Conservation (phyloP, 805 yeast species). For the Lachancea dasiensis region DNA sequence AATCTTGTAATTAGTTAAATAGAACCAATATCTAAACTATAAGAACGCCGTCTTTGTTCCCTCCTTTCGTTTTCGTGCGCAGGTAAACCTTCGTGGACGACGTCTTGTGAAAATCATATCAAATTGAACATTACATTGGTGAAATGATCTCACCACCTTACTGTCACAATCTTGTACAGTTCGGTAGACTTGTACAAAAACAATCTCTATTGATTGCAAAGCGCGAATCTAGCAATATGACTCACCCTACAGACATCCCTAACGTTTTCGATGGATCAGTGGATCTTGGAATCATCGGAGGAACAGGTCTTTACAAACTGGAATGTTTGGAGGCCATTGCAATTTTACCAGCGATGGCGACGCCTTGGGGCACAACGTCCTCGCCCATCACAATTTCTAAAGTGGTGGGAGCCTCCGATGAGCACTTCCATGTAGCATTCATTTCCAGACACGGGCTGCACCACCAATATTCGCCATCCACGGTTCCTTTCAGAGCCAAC, state of each 20-base stretch:
- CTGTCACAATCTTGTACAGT: no score
- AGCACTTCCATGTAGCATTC: conserved; percentile 74
- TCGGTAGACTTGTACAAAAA: no score
- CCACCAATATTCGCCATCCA: conserved; percentile 85
- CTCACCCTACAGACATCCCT: conserved; percentile 20
- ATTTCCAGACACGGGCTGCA: conserved; percentile 90
- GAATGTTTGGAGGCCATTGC: conserved; percentile 83
- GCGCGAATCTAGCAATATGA: no score
- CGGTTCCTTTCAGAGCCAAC: conserved; percentile 90
- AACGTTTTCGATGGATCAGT: conserved; percentile 36
- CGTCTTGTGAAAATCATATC: background rate
- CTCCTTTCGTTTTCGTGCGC: background rate
- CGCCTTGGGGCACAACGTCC: conserved; percentile 98
- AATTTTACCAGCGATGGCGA: conserved; percentile 59
- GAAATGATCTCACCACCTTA: no score
- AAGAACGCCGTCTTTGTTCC: no score
- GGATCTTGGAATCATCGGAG: conserved; percentile 87
- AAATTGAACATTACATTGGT: no score
- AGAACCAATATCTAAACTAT: no score
- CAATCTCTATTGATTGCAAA: no score
- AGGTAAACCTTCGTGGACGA: background rate
- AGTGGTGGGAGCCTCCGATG: conserved; percentile 48
- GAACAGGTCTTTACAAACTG: conserved; percentile 92
- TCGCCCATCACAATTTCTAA: conserved; percentile 88
- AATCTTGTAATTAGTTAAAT: no score